Evolutionary conservation across 495 filamentous ascomycete species (phyloP), one percentile per base, ranked within the genome.

Genomic region (Trypethelium eluteriae): DNA sequence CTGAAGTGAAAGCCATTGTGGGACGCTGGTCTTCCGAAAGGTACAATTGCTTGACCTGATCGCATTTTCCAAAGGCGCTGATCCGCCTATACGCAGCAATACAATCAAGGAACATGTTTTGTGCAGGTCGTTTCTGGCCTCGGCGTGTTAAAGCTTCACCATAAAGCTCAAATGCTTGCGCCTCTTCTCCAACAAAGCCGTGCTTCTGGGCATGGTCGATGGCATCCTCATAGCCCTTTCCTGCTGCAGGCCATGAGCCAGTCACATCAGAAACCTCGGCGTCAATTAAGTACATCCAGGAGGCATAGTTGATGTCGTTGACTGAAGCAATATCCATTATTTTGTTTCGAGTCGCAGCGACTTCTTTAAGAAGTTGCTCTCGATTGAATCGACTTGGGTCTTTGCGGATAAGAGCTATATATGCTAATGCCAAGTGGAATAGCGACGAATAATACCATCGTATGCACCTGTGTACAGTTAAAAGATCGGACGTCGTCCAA

Each of bases 141-240:
- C 84, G 83, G 47, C 92, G 81, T 56, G 91, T 79, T 66, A 92
- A 85, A 68, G 88, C 92, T 38, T 88, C 89, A 1, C 85, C 89
- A 80, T 86, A 82, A 46, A 95, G 74, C 76, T 95, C 92, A 71
- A 89, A 87, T 6, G 87, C 83, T 32, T 93, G 82, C 0, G 89
- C 92, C 72, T 96, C 89, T 69, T 96, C 92, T 50, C 95, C 81
- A 11, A 84, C 76, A 74, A 91, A 91, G 64, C 84, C 85, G 74
- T 95, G 83, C 50, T 92, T 81, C 67, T 92, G 83, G 50, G 88
- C 87, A 75, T 95, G 90, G 70, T 96, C 90, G 49, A 92, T 81
- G 25, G 88, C 86, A 66, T 84, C 81, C 76, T 96, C 92, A 70
- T 92, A 94, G 25, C 81, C 77, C 50, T 76, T 78, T 53, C 92